Base-by-base conservation (phyloP, 345 rosid genomes). In the Populus ilicifolia region DNA sequence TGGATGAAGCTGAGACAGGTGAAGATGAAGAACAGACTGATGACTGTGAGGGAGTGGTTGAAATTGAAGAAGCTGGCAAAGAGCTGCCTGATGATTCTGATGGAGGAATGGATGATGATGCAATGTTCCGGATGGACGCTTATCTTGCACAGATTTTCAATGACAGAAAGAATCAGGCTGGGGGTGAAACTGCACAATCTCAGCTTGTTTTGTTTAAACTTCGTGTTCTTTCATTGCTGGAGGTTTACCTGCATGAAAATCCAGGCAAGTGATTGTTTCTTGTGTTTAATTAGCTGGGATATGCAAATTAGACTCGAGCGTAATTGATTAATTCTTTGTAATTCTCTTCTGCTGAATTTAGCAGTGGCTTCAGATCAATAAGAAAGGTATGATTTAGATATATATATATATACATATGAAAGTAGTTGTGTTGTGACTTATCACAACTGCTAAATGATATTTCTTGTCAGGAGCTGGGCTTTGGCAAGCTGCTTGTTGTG, bases 101-200 rank as follows among this genome's bases (percentile, higher is more conserved):
- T 83, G 91, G 87, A 59, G 99, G 89, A 68, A 89, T 94, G 98
- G 98, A 96, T 81, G 99, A 94, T 35, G 97, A 96, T 46, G 97
- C 97, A 70, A 96, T 94, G 99, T 92, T 96, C 86, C 90, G 90
- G 67, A 94, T 94, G 97, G 99, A 96, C 74, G 86, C 89, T 44
- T 92, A 93, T 75, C 89, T 96, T 77, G 99, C 95, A 6, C 95
- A 84, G 84, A 94, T 94, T 69, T 90, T 94, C 80, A 92, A 90
- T 83, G 98, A 96, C 80, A 92, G 87, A 83, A 94, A 88, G 90
- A 96, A 87, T 85, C 98, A 91, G 81, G 84, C 89, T 74, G 93
- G 97, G 65, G 75, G 89, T 61, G 99, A 96, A 87, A 87, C 95
- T 81, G 93, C 99, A 74, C 99, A 90, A 70, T 91, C 97, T 29